A percentile compares a stretch with the other conserved stretches of the same genome.
These are phyloP conservation scores for Talaromyces proteolyticus DNA, from an alignment of 495 filamentous ascomycete species.

Conservation along the genomic window DNA sequence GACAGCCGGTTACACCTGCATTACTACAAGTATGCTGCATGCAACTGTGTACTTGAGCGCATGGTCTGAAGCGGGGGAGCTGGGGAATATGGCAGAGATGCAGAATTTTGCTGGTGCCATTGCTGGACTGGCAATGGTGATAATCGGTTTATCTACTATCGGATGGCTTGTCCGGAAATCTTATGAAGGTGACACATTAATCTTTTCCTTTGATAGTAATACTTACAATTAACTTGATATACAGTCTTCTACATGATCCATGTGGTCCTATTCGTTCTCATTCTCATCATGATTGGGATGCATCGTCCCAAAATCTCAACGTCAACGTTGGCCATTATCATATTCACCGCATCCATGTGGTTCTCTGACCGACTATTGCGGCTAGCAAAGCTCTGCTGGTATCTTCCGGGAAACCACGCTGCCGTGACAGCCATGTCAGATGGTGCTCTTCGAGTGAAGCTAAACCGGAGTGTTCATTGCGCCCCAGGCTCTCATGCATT, in stretches of 20 bases:
- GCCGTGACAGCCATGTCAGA: constrained; percentile 49
- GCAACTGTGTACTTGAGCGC: constrained; percentile 32
- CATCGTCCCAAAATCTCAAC: constrained; percentile 42
- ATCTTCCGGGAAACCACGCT: constrained; percentile 45
- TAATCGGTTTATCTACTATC: constrained; percentile 27
- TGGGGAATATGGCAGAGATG: constrained; percentile 21
- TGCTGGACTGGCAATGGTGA: constrained; percentile 39
- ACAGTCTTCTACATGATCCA: constrained; percentile 50
- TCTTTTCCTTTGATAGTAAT: not conserved
- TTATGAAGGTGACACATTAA: constrained; percentile 36
- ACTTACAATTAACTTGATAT: not conserved
- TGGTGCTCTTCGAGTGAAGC: constrained; percentile 48
- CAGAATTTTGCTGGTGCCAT: constrained; percentile 40
- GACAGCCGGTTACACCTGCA: constrained; percentile 49
- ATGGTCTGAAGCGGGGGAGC: constrained; percentile 12
- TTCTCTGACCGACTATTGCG: constrained; percentile 45
- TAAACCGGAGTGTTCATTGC: constrained; percentile 39
- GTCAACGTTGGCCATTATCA: constrained; percentile 32
- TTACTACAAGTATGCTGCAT: constrained; percentile 38
- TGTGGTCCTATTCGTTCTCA: constrained; percentile 42
- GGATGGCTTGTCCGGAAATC: constrained; percentile 24
- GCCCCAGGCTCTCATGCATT: constrained; percentile 56
- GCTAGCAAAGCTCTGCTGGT: constrained; percentile 34
- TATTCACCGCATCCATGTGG: constrained; percentile 45
- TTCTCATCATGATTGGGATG: constrained; percentile 42